Base-by-base conservation (phyloP, 1,284 basidiomycete genomes). In the Polyporus tsugae region DNA sequence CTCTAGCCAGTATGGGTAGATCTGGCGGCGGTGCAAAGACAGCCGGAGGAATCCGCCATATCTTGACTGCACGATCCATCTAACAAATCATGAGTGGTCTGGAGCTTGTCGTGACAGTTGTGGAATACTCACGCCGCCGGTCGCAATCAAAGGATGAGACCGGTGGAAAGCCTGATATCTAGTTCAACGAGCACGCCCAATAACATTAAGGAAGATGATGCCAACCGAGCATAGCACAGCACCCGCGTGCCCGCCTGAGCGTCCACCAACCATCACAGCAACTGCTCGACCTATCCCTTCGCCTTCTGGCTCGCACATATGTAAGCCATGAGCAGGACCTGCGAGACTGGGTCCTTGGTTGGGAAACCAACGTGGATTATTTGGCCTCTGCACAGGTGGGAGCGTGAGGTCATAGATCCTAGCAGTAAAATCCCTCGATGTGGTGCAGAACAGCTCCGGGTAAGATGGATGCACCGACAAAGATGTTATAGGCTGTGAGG, bases 1-100 rank as follows among this genome's bases (percentile, higher is more conserved):
- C 89, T 52, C 90, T 83, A 36, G 81, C 79, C 22, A 91, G 80
- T 9, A 76, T 78, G 6, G 80, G 77, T 0, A 73, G 72, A 11
- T 76, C 63, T 67, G 81, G 63, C 7, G 38, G 58, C 46, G 77
- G 66, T 9, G 68, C 60, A 39, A 67, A 72, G 1, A 70, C 71
- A 1, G 69, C 52, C 10, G 69, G 70, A 68, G 84, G 78, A 73
- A 86, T 71, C 79, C 79, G 80, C 92, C 92, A 94, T 10, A 94
- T 91, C 77, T 93, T 93, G 25, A 92, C 86, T 2, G 83, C 80
- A 70, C 90, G 86, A 71, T 94, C 92, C 73, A 92, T 82, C 92
- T 94, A 66, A 19, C 55, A 60, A 46, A 59, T 74, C 62, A 71
- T 49, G 65, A 61, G 44, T 65, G 46, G 42, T 38, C 36, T 55